Evolutionary conservation across 768 basidiomycete species (phyloP).

Genomic region (Wakefieldia striispora): DNA sequence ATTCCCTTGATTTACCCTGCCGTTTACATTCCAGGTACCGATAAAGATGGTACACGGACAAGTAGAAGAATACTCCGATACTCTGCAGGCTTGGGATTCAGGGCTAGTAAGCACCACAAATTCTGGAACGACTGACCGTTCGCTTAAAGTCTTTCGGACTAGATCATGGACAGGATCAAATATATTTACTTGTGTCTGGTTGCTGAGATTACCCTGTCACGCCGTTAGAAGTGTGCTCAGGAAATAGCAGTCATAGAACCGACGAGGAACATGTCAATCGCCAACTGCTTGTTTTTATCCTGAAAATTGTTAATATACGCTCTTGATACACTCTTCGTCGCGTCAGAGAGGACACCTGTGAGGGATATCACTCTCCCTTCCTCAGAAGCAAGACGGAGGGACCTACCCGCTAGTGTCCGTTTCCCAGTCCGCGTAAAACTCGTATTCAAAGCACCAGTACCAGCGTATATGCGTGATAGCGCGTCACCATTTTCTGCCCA

Average conservation of each 20-base stretch:
- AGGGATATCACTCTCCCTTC: slow-evolving; percentile 4
- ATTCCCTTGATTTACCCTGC: slow-evolving; percentile 53
- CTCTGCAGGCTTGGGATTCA: slow-evolving; percentile 37
- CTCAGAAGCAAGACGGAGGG: not conserved
- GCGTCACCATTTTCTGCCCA: slow-evolving; percentile 99
- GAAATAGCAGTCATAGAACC: slow-evolving; percentile 22
- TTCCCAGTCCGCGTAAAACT: slow-evolving; percentile 95
- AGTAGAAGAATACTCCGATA: slow-evolving; percentile 81
- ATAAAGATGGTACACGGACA: slow-evolving; percentile 72
- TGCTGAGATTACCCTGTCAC: slow-evolving; percentile 84
- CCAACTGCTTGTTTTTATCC: slow-evolving; percentile 89
- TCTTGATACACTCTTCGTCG: slow-evolving; percentile 92
- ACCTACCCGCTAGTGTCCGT: slow-evolving; percentile 79
- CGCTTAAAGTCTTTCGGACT: slow-evolving; percentile 66
- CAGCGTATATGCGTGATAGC: slow-evolving; percentile 91
- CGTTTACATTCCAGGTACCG: slow-evolving; percentile 97
- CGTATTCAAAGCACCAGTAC: slow-evolving; percentile 90
- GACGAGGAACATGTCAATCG: slow-evolving; percentile 95
- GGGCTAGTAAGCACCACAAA: not conserved
- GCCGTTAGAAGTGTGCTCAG: slow-evolving; percentile 4
- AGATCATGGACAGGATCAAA: slow-evolving; percentile 94
- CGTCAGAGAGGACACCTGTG: slow-evolving; percentile 87
- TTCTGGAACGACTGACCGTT: slow-evolving; percentile 46
- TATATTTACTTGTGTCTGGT: slow-evolving; percentile 83
- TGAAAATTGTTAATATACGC: slow-evolving; percentile 99